Evolutionary conservation across 2,329 filamentous ascomycete genomes (phyloP).

Genomic region (Macrophomina phaseolina): DNA sequence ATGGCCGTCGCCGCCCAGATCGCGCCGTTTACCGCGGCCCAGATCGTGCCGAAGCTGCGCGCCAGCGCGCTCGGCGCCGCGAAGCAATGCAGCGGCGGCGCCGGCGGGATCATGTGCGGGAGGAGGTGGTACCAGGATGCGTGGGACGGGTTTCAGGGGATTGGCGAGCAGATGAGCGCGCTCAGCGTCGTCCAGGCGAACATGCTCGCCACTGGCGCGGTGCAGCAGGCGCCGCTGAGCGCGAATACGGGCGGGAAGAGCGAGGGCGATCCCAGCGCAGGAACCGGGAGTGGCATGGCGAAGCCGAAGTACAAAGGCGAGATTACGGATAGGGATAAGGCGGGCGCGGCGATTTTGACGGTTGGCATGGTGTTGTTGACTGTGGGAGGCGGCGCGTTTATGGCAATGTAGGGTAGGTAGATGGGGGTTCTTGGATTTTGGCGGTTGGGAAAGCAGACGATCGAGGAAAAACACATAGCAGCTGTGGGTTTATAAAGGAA

Average conservation of each 20-base stretch:
- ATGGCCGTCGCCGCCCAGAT: conserved; percentile 62
- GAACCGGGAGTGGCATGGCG: conserved; percentile 38
- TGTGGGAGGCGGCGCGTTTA: not conserved
- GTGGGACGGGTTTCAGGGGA: conserved; percentile 56
- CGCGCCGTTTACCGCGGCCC: conserved; percentile 60
- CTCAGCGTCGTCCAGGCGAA: conserved; percentile 58
- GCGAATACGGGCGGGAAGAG: conserved; percentile 59
- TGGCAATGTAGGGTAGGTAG: not conserved
- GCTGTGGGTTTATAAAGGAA: too few relatives aligned
- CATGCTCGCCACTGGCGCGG: conserved; percentile 41
- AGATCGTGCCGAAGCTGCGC: conserved; percentile 59
- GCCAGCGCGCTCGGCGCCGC: conserved; percentile 62
- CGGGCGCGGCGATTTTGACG: conserved; percentile 42
- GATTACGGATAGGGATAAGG: conserved; percentile 10
- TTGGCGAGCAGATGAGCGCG: conserved; percentile 64
- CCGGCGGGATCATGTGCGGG: conserved; percentile 50
- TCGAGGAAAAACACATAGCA: too few relatives aligned
- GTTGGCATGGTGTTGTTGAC: conserved; percentile 28
- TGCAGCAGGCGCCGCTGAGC: conserved; percentile 48
- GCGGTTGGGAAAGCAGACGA: too few relatives aligned
- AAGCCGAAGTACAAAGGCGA: conserved; percentile 31
- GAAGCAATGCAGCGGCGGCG: conserved; percentile 56
- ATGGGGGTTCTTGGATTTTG: too few relatives aligned
- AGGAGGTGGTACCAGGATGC: conserved; percentile 48
- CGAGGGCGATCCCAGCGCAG: conserved; percentile 50